Evolutionary conservation across 768 basidiomycete species (phyloP), one percentile per base, ranked within the genome.

Genomic region (Macrolepiota fuliginosa): DNA sequence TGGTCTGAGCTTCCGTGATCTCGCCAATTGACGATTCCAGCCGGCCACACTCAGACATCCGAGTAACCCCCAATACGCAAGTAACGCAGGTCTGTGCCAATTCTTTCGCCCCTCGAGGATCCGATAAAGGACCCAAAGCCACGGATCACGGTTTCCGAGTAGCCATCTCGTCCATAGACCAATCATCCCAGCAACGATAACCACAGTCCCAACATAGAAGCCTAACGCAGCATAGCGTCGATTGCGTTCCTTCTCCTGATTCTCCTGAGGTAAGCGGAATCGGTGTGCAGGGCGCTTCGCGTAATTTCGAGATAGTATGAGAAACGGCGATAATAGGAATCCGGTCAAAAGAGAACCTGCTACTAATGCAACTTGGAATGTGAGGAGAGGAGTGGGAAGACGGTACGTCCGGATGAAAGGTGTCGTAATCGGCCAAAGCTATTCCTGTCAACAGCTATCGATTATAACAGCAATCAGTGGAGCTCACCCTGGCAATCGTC

Each of bases 151-250:
- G 55, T 80, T 77, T 37, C 86, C 87, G 7, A 98, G 81, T 69
- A 86, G 88, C 91, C 94, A 92, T 58, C 87, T 81, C n/a, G 91
- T 88, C 97, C 97, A 99, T 42, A 90, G 80, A 11, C 96, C 97
- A 54, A 98, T 87, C 25, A 94, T 75, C 0, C 92, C 89, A 10
- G 83, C 87, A 27, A 97, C 84, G 66, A 97, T 86, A 62, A 94
- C 72, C 42, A 88, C 72, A 2, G 91, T 79, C 32, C 94, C 93
- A 29, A 79, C 72, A 70, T 94, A 94, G 75, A 98, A 95, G 1
- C 87, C 93, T 32, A 86, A 77, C 6, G 97, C 97, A 54, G 96
- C 87, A 36, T 87, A 83, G 17, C 91, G 87, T 39, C 91, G 88
- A 68, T 96, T 89, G 11, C 86, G 83, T 49, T 86, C 81, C 69